These are phyloP conservation scores for Sclerotinia nivalis DNA, from an alignment of 2,329 filamentous ascomycete genomes.

Conservation along the genomic window DNA sequence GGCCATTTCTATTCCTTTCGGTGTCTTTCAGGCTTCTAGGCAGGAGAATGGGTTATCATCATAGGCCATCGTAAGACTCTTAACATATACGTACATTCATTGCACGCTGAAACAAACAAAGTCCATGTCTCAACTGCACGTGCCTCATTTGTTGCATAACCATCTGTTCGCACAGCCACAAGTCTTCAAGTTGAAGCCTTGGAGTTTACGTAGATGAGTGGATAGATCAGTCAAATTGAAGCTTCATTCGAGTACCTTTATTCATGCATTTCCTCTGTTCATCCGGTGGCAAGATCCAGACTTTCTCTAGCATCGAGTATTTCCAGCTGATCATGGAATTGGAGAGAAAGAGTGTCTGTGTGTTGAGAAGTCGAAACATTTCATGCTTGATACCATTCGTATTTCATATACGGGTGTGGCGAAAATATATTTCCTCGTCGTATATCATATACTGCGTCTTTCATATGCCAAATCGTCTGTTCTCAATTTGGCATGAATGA, in stretches of 20 bases:
- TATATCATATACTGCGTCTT: background rate
- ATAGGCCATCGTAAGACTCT: background rate
- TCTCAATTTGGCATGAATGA: background rate
- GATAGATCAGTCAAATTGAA: background rate
- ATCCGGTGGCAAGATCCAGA: background rate
- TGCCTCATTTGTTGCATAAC: background rate
- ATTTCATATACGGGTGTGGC: background rate
- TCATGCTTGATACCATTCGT: slow-evolving; percentile 4
- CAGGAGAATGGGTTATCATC: background rate
- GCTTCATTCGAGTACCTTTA: background rate
- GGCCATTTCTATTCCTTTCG: background rate
- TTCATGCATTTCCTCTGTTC: slow-evolving; percentile 6
- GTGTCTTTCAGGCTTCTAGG: background rate
- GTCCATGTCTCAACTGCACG: background rate
- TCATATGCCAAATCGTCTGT: background rate
- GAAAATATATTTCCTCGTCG: background rate
- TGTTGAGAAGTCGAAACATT: background rate
- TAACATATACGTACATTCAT: background rate
- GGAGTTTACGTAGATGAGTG: background rate
- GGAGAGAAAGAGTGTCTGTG: background rate
- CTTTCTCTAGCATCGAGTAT: background rate
- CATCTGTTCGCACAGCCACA: slow-evolving; percentile 1
- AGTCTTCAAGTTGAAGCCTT: background rate
- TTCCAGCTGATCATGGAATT: slow-evolving; percentile 3
- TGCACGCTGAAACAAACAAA: background rate